Evolutionary conservation across 202 grass and related monocot species (phyloP), one percentile per base, ranked within the genome.

Genomic region (Cymbopogon flexuosus): DNA sequence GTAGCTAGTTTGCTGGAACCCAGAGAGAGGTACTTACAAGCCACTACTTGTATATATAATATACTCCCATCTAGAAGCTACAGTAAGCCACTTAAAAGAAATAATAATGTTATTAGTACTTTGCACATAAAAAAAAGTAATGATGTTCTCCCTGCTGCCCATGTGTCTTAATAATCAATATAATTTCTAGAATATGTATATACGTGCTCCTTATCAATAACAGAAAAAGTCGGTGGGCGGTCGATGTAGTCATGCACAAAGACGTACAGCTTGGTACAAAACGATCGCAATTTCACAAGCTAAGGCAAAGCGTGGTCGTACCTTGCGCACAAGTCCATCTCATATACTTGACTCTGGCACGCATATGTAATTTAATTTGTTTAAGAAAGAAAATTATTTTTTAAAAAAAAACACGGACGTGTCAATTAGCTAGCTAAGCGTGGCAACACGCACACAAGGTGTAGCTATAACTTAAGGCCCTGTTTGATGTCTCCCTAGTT

Each of bases 211-310:
- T 62, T 13, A 18, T 3, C 37, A 43, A 24, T 30, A 24, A 41
- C 1, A 22, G 23, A 64, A n/a, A 21, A 78, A 65, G 75, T 77
- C 75, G 59, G 33, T 65, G 59, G 75, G 4, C 60, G 58, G 42
- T 77, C 23, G 74, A 62, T 36, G 29, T 30, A 73, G 47, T 73
- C 45, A 51, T 62, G 56, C 58, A 46, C 58, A 40, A 11, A 62
- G 7, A 63, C 58, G 74, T 63, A 77, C 58, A 63, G 30, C 30
- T 41, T 31, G 2, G 37, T 76, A 76, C 72, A 39, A 60, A 40
- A 19, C 7, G 2, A 75, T 29, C 23, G 56, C 22, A 58, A 37
- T 58, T 40, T 69, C 35, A 16, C 72, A 76, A 27, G 27, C 27
- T 27, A 27, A 18, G 7, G 36, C 56, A 58, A 58, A 23, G 19